Evolutionary conservation across 345 rosid species (phyloP).

Genomic region (Populus ilicifolia): DNA sequence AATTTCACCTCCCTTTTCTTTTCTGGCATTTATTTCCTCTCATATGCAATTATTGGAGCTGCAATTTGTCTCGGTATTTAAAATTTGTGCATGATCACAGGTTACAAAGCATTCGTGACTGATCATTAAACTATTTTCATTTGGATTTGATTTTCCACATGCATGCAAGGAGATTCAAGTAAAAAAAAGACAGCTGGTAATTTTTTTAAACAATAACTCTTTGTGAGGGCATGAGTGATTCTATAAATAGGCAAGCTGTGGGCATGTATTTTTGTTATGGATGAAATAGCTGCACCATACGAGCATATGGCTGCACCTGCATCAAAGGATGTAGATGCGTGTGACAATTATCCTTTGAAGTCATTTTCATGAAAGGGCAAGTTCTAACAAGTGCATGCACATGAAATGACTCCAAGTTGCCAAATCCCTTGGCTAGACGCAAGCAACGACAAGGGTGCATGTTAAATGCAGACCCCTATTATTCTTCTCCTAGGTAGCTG

Average conservation of each 20-base stretch:
- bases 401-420: not conserved
- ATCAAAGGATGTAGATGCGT: not conserved
- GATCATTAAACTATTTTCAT: too few relatives aligned
- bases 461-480: not conserved
- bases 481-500: not conserved
- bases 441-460: not conserved
- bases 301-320: not conserved
- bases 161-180: not conserved
- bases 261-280: not conserved
- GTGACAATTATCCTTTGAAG: not conserved
- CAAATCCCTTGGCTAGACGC: not conserved
- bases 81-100: not conserved
- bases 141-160: not conserved
- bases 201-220: not conserved
- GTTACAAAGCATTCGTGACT: too few relatives aligned
- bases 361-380: not conserved
- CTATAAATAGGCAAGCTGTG: not conserved
- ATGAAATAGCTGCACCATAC: not conserved
- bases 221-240: not conserved
- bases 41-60: not conserved
- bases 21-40: not conserved
- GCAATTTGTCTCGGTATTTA: not conserved
- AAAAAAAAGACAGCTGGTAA: not conserved
- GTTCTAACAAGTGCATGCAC: slow-evolving; percentile 7
- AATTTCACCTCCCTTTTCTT: not conserved